Evolutionary conservation across 1,284 basidiomycete genomes (phyloP), one percentile per base, ranked within the genome.

Genomic region (Tylopilus sp.): DNA sequence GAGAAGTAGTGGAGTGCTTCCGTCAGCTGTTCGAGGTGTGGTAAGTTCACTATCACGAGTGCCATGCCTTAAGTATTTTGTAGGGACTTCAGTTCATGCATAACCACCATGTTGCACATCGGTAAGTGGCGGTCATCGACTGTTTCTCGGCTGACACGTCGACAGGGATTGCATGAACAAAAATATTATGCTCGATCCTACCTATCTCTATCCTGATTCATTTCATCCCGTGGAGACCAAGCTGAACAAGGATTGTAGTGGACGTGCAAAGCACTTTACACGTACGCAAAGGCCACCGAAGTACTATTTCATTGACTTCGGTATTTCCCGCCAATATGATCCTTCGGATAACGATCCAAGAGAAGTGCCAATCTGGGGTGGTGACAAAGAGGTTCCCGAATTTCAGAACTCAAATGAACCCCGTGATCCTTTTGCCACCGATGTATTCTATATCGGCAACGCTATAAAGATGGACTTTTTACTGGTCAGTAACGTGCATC

Each of bases 101-200:
- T n/a, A n/a, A n/a, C n/a, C n/a, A n/a, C n/a, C n/a, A n/a, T n/a
- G n/a, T 52, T 37, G 32, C 51, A 14, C 19, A 43, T n/a, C 54
- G 32, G n/a, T 43, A 19, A 7, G 29, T 46, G 14, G 37, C 29
- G 5, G 20, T 37, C 28, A 24, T 29, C 17, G 31, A 7, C 8
- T 25, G 1, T 5, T 20, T 13, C 20, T 3, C 17, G n/a, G 14
- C 13, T 25, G 3, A 8, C 36, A 13, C 11, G 7, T 13, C 9
- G 17, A 8, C 4, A 62, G 60, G 0, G 57, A 62, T 13, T 60
- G 57, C 4, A 62, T 57, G 56, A 33, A 37, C 6, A 17, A 32
- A n/a, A 62, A 61, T 7, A 43, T 57, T 8, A 45, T 57, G 54
- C 41, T 62, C 13, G 58, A 62, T 28, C 49, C 52, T 1, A 48